Conservation (phyloP, 441 rosid species). For the Pelargonium fulgidum region DNA sequence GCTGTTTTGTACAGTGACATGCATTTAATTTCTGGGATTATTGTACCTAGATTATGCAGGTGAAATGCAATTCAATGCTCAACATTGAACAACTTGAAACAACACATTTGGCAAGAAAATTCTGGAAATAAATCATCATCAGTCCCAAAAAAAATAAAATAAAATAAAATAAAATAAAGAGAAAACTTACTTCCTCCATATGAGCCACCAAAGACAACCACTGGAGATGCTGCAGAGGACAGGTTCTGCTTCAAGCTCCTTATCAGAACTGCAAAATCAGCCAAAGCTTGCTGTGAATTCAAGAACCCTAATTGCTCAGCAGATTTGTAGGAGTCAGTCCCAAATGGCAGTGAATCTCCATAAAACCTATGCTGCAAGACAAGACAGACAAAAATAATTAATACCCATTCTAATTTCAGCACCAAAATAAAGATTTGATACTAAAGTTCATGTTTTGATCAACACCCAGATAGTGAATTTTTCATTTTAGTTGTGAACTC, state of each 20-base stretch:
- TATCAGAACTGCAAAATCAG: constrained; percentile 60
- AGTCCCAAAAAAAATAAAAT: no score
- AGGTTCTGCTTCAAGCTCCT: constrained; percentile 66
- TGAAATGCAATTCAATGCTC: no score
- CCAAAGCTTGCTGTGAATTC: constrained; percentile 70
- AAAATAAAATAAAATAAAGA: no score
- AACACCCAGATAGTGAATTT: background rate
- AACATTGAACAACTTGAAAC: no score
- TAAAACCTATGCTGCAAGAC: constrained; percentile 54
- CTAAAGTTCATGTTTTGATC: background rate
- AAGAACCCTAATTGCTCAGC: constrained; percentile 58
- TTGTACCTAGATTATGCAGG: no score
- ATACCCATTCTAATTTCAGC: constrained; percentile 12
- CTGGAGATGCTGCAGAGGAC: constrained; percentile 62
- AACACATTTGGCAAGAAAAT: background rate
- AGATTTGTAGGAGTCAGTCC: constrained; percentile 46
- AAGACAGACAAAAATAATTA: constrained; percentile 4
- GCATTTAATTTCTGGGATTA: background rate
- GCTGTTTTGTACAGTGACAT: constrained; percentile 1
- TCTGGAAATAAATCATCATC: background rate
- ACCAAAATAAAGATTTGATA: background rate
- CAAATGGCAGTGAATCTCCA: constrained; percentile 64
- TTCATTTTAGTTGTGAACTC: background rate
- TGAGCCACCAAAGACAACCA: constrained; percentile 77
- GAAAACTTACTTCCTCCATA: constrained; percentile 86